Evolutionary conservation across 2,329 filamentous ascomycete genomes (phyloP).

Genomic region (Fonsecaea pugnacius): DNA sequence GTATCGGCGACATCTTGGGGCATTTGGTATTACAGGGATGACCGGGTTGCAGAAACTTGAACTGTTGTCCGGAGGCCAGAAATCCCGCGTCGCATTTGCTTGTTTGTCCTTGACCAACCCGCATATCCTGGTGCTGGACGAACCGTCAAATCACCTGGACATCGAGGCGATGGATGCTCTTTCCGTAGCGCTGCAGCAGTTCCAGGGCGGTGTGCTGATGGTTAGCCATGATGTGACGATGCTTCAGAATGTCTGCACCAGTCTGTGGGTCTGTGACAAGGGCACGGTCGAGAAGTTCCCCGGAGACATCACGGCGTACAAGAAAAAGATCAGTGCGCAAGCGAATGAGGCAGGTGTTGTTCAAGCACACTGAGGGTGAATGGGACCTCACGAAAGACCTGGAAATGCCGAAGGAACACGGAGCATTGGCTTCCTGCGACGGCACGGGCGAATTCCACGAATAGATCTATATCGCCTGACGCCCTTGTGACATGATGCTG

Average conservation of each 20-base stretch:
- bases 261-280: constrained; percentile 93
- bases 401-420: not conserved
- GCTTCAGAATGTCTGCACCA: constrained; percentile 93
- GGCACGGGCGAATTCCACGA: constrained; percentile 14
- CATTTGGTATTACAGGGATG: constrained; percentile 83
- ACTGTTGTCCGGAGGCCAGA: constrained; percentile 92
- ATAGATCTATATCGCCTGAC: not conserved
- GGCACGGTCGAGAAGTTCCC: constrained; percentile 95
- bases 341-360: constrained; percentile 88
- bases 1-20: constrained; percentile 91
- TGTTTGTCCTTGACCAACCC: constrained; percentile 91
- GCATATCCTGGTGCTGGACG: constrained; percentile 96
- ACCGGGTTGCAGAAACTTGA: constrained; percentile 97
- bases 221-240: constrained; percentile 99
- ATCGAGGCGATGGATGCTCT: constrained; percentile 99
- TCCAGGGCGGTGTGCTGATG: constrained; percentile 96
- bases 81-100: constrained; percentile 97
- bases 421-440: not conserved
- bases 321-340: constrained; percentile 91
- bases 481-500: not conserved
- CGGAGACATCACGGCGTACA: constrained; percentile 94
- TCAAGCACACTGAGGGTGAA: constrained; percentile 46
- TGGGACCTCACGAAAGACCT: not conserved
- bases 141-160: constrained; percentile 97
- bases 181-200: constrained; percentile 78